phyloP scores from a whole-genome alignment of 2,329 filamentous ascomycete genomes.

The Fusarium newnesense region DNA sequence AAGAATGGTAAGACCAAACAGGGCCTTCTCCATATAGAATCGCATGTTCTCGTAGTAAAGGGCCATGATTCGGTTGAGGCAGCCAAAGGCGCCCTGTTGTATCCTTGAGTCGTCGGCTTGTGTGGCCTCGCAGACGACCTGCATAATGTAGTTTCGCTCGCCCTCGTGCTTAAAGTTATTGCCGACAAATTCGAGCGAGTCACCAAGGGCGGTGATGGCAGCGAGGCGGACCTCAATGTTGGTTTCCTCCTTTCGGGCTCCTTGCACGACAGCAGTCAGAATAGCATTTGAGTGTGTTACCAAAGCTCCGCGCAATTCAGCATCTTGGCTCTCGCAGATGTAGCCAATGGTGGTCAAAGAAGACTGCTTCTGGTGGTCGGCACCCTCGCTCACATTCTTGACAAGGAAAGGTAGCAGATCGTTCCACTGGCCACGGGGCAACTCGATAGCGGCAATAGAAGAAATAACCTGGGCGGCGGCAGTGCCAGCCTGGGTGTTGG shows the following conservation, averaged over 20 bases:
- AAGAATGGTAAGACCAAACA: constrained; percentile 96
- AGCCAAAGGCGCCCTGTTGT: constrained; percentile 95
- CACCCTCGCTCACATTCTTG: constrained; percentile 89
- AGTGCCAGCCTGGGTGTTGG: constrained; percentile 83
- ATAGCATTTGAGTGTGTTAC: constrained; percentile 95
- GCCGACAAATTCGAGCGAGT: constrained; percentile 96
- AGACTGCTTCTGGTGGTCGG: constrained; percentile 90
- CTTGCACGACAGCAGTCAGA: constrained; percentile 96
- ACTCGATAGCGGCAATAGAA: constrained; percentile 92
- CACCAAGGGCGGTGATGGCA: constrained; percentile 91
- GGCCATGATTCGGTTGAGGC: constrained; percentile 97
- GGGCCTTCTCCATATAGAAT: constrained; percentile 99
- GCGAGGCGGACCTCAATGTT: constrained; percentile 91
- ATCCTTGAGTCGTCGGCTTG: constrained; percentile 91
- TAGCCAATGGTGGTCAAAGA: constrained; percentile 97
- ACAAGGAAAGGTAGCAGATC: constrained; percentile 91
- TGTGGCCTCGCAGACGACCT: constrained; percentile 98
- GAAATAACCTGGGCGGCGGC: constrained; percentile 95
- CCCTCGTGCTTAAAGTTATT: constrained; percentile 99
- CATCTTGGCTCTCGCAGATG: constrained; percentile 95
- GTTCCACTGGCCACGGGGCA: constrained; percentile 91
- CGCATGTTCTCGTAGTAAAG: constrained; percentile 99
- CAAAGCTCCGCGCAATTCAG: constrained; percentile 83
- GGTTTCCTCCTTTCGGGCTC: constrained; percentile 93
- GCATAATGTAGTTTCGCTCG: constrained; percentile 99